Percentiles rank a stretch among this genome's conserved stretches.
These are phyloP conservation scores for Acacia pycnantha DNA, from an alignment of 331 rosid species.

Conservation along the genomic window DNA sequence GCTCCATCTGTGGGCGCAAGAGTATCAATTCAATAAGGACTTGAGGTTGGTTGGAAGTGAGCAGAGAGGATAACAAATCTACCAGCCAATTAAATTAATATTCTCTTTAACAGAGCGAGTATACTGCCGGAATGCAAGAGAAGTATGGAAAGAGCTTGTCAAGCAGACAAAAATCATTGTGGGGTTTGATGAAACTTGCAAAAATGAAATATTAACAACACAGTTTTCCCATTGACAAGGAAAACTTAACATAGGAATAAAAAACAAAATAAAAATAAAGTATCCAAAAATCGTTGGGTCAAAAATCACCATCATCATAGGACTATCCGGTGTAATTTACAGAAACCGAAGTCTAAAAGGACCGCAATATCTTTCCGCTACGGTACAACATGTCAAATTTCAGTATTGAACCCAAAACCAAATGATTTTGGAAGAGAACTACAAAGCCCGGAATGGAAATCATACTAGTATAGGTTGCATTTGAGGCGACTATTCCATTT, in stretches of 20 bases:
- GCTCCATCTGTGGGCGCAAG: background rate
- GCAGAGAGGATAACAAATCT: background rate
- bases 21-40: background rate
- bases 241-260: background rate
- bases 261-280: background rate
- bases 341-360: background rate
- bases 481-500: constrained; percentile 93
- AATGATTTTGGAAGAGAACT: background rate
- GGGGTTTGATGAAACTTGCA: background rate
- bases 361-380: background rate
- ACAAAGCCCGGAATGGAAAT: background rate
- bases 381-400: background rate
- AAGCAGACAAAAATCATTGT: background rate
- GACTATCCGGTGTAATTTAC: background rate
- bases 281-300: background rate
- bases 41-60: background rate
- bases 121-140: background rate
- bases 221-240: background rate
- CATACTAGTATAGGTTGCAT: constrained; percentile 97
- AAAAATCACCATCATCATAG: background rate
- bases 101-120: background rate
- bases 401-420: background rate
- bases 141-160: background rate
- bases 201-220: background rate
- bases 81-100: background rate